A percentile compares a stretch with the other conserved stretches of the same genome.
phyloP scores from a whole-genome alignment of 1,284 basidiomycete genomes.

The Fomitiporia mediterranea region DNA sequence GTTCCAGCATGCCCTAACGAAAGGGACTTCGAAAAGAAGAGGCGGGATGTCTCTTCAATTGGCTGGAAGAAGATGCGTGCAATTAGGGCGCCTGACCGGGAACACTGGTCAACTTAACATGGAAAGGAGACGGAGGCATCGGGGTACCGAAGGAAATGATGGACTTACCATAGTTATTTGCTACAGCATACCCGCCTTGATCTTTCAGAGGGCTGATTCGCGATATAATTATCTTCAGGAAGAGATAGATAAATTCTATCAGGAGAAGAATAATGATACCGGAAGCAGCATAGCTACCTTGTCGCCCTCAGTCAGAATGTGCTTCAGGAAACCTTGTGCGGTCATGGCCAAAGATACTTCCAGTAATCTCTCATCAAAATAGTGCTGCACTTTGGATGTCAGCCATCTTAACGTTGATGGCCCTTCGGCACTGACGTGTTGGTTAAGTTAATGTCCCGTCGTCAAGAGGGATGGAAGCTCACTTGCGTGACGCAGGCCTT shows the following conservation, averaged over 20 bases:
- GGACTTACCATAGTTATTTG: slow-evolving; percentile 84
- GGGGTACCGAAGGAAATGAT: not conserved
- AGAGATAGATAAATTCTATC: not conserved
- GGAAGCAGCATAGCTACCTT: slow-evolving; percentile 36
- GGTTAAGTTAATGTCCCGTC: not conserved
- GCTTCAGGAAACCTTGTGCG: slow-evolving; percentile 85
- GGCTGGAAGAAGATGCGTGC: slow-evolving; percentile 92
- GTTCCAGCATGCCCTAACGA: slow-evolving; percentile 22
- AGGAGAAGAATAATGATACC: not conserved
- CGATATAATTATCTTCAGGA: slow-evolving; percentile 65
- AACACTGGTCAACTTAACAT: not conserved
- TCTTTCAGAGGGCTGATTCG: slow-evolving; percentile 77
- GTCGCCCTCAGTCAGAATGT: slow-evolving; percentile 94
- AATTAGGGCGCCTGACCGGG: slow-evolving; percentile 76
- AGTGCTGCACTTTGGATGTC: slow-evolving; percentile 17
- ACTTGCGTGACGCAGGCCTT: not conserved
- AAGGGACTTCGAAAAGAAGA: slow-evolving; percentile 79
- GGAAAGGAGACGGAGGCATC: slow-evolving; percentile 3
- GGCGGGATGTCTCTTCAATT: slow-evolving; percentile 83
- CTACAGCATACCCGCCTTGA: slow-evolving; percentile 92
- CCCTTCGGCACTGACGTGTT: not conserved
- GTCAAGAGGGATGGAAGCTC: not conserved
- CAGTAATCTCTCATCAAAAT: slow-evolving; percentile 50
- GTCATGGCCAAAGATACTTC: slow-evolving; percentile 76
- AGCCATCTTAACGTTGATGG: not conserved